Base-by-base conservation (phyloP, 371 early-diverging fungal genomes). In the Mucor lusitanicus region DNA sequence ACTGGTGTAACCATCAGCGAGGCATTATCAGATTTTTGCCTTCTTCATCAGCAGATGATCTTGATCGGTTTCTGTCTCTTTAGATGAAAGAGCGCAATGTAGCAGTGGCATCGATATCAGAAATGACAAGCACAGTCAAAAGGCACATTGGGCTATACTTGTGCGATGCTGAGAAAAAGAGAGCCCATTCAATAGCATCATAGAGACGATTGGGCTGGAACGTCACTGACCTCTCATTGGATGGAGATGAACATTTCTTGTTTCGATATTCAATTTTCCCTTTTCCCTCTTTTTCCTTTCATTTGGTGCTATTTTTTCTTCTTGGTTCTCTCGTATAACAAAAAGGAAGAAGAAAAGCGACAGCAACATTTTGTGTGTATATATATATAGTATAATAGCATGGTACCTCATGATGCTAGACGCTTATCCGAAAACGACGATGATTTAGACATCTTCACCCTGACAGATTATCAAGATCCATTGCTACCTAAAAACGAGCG, bases 341-440 rank as follows among this genome's bases (percentile, higher is more conserved):
- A 44, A 39, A 19, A n/a, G 9, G 15, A 11, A 40, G 6, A 40
- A 13, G 17, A 40, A 40, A 40, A 40, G 17, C 15, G 5, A 40
- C 40, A 17, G 17, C 23, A 46, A 8, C 21, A 46, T 9, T 46
- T 53, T 53, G 53, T 53, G 27, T 53, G 27, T 53, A 53, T 13
- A 27, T 53, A 53, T 53, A 53, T 53, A 53, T 13, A 27, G 13
- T 5, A 53, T 12, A 53, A 21, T 25, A 53, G 25, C 27, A 70
- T 70, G 71, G 71, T 70, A 6, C 71, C 71, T 48, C 71, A 70
- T 70, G 71, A 66, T 54, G 63, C 59, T 37, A 62, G 67, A 54
- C 67, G 62, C n/a, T 37, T 61, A 44, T 61, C 66, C 35, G 63
- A 68, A 63, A 40, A 40, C 9, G 68, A 63, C 30, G 59, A 60